phyloP scores from a whole-genome alignment of 352 stramenopile genomes.

The Saprolegnia parasitica region DNA sequence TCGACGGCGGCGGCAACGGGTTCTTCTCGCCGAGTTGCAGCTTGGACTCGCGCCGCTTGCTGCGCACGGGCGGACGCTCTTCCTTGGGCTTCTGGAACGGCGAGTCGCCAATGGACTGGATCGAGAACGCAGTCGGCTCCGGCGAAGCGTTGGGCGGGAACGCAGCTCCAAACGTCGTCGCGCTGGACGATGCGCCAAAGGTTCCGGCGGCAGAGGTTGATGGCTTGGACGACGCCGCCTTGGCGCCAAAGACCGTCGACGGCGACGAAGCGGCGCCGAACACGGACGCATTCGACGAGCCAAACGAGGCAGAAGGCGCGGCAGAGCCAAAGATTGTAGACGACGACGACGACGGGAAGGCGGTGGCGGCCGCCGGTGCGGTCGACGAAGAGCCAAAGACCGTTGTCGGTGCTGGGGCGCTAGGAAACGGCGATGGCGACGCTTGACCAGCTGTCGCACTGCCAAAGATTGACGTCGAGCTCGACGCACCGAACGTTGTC shows the following conservation, averaged over 20 bases:
- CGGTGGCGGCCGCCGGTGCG: neutral
- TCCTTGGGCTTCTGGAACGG: slow-evolving; percentile 3
- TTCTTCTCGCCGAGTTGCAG: neutral
- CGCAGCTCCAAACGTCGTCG: neutral
- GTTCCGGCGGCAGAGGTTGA: neutral
- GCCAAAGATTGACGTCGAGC: slow-evolving; percentile 11
- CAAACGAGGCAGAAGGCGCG: neutral
- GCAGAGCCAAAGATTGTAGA: slow-evolving; percentile 18
- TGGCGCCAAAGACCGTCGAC: slow-evolving; percentile 5
- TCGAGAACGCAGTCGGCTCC: neutral
- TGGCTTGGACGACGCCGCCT: neutral
- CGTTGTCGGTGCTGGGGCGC: neutral
- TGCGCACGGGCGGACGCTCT: neutral
- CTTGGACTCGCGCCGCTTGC: neutral
- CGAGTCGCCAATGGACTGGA: neutral
- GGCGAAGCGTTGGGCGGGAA: neutral
- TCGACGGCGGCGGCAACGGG: neutral
- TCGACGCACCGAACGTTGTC: neutral
- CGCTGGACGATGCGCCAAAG: neutral
- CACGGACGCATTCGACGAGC: neutral
- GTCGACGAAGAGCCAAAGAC: slow-evolving; percentile 12
- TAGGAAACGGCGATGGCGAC: slow-evolving; percentile 4
- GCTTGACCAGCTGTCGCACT: neutral
- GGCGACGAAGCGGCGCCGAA: neutral
- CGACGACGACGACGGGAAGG: neutral